Evolutionary conservation across 2,329 filamentous ascomycete genomes (phyloP).

Genomic region (Drechslera avenae): DNA sequence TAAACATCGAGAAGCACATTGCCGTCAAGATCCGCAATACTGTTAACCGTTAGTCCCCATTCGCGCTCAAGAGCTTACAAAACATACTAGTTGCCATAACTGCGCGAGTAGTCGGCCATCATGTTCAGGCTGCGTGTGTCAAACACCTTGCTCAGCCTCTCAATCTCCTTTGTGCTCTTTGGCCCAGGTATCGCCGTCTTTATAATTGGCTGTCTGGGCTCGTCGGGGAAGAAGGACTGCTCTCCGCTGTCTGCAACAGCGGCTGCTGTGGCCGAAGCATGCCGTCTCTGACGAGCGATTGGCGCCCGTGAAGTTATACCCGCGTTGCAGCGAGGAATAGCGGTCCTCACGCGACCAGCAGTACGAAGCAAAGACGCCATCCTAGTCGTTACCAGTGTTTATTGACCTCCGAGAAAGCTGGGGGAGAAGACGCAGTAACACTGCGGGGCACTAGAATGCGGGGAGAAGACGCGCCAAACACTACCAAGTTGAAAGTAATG

Average conservation of each 20-base stretch:
- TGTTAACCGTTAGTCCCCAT: slow-evolving; percentile 17
- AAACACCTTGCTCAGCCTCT: slow-evolving; percentile 77
- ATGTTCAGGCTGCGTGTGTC: slow-evolving; percentile 82
- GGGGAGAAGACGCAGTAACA: background rate
- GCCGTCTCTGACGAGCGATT: slow-evolving; percentile 30
- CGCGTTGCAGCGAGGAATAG: slow-evolving; percentile 22
- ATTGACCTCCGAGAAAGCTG: background rate
- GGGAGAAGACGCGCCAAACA: background rate
- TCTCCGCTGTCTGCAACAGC: slow-evolving; percentile 44
- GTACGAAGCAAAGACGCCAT: slow-evolving; percentile 45
- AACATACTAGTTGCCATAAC: slow-evolving; percentile 72
- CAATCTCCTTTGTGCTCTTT: slow-evolving; percentile 69
- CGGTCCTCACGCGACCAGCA: slow-evolving; percentile 27
- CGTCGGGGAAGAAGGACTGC: slow-evolving; percentile 62
- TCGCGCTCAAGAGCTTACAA: background rate
- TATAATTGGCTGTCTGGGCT: slow-evolving; percentile 61
- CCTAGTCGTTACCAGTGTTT: slow-evolving; percentile 2
- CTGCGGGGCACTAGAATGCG: background rate
- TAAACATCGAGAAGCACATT: slow-evolving; percentile 78
- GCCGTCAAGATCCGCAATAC: slow-evolving; percentile 71
- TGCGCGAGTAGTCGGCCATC: slow-evolving; percentile 48
- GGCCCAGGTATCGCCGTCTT: slow-evolving; percentile 74
- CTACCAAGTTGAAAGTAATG: background rate
- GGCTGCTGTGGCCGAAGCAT: slow-evolving; percentile 41
- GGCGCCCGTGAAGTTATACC: slow-evolving; percentile 24